Percentiles rank a stretch among this genome's conserved stretches.
Conservation (phyloP, 371 early-diverging fungal genomes). For the Blakeslea trispora region DNA sequence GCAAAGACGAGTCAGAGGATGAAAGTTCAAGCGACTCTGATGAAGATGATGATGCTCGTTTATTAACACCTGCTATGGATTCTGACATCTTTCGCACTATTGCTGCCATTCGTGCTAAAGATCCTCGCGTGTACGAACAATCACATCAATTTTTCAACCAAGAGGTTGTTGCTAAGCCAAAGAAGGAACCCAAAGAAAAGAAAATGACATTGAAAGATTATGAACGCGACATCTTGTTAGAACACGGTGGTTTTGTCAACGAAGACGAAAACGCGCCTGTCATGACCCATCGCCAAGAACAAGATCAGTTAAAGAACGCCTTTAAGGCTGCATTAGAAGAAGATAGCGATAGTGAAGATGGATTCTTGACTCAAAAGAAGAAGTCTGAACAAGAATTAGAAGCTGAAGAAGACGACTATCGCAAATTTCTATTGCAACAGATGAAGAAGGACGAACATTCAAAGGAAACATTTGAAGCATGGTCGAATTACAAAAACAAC, state of each 20-base stretch:
- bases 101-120: slow-evolving; percentile 73
- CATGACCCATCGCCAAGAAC: slow-evolving; percentile 81
- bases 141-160: slow-evolving; percentile 73
- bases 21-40: slow-evolving; percentile 45
- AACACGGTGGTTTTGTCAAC: slow-evolving; percentile 69
- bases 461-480: slow-evolving; percentile 60
- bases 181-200: slow-evolving; percentile 50
- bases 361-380: slow-evolving; percentile 70
- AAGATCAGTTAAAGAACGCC: slow-evolving; percentile 75
- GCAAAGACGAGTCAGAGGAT: slow-evolving; percentile 6
- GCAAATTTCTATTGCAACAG: slow-evolving; percentile 77
- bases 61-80: slow-evolving; percentile 88
- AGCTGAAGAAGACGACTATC: slow-evolving; percentile 81
- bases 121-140: slow-evolving; percentile 84
- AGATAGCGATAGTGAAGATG: slow-evolving; percentile 61
- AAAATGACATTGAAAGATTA: slow-evolving; percentile 76
- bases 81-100: slow-evolving; percentile 92
- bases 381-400: slow-evolving; percentile 74
- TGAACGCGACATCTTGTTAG: slow-evolving; percentile 72
- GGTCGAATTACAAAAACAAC: slow-evolving; percentile 60
- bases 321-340: slow-evolving; percentile 56
- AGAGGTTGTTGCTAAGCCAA: slow-evolving; percentile 46
- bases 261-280: slow-evolving; percentile 43
- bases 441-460: slow-evolving; percentile 62
- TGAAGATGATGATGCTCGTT: slow-evolving; percentile 88